Base-by-base conservation (phyloP, 805 yeast genomes). In the Saturnispora halmiae region DNA sequence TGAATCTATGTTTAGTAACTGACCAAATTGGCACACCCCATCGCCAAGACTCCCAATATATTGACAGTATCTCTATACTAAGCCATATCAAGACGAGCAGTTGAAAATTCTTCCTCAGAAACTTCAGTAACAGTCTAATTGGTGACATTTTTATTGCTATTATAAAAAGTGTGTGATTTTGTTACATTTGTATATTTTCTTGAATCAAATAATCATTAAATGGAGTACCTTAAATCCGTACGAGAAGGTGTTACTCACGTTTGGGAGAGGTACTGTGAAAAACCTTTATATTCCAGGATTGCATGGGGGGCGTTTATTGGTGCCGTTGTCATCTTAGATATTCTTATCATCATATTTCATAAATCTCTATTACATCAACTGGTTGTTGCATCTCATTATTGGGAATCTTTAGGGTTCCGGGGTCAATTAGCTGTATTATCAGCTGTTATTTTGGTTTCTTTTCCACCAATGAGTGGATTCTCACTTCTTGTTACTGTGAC, bases 381-480 rank as follows among this genome's bases (percentile, higher is more conserved):
- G 45, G 69, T 70, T 1, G 45, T 45, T 0, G 42, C 68, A 4
- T 67, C 84, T 0, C 70, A 74, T 37, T 54, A 57, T n/a, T 67
- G 78, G 65, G 35, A 45, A 3, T 22, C 31, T 0, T 49, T 47
- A 46, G 60, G 61, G 1, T 11, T 46, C 16, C 47, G 36, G 30
- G 63, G 63, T 4, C 41, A 36, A 5, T 6, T 69, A 4, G 47
- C 76, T 0, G 54, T 88, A 43, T 71, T 78, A 38, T 14, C 59
- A 4, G 56, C 79, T 34, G 60, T 87, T 3, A 72, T 80, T 48
- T 21, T 70, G 2, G 87, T 88, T 4, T 77, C 92, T 0, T 88
- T 90, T 65, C 97, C 98, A 2, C 98, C 97, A 1, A 48, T 90
- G 50, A 59, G 86, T 26, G 98, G 98, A 1, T 88, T 79, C 61